phyloP scores from a whole-genome alignment of 2,329 filamentous ascomycete genomes.

The Stagonosporopsis tanaceti region DNA sequence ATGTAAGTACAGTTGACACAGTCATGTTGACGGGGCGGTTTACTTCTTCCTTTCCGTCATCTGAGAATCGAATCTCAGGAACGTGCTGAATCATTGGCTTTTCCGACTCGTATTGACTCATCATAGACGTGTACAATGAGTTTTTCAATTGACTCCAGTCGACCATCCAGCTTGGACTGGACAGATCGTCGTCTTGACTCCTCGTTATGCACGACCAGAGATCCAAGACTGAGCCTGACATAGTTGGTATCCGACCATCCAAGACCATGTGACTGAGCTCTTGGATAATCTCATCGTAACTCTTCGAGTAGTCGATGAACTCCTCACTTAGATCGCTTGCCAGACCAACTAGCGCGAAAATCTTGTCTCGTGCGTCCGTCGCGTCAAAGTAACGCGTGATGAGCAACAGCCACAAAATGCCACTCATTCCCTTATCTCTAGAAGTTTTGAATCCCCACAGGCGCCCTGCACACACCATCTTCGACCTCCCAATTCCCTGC shows the following conservation, averaged over 20 bases:
- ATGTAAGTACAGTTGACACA: background rate
- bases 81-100: background rate
- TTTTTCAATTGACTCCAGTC: background rate
- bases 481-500: background rate
- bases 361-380: conserved; percentile 12
- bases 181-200: background rate
- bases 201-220: background rate
- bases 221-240: background rate
- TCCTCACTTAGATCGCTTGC: background rate
- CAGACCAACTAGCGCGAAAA: conserved; percentile 13
- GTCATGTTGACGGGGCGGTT: too few species aligned
- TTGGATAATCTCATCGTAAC: background rate
- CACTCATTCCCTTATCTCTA: background rate
- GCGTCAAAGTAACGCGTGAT: conserved; percentile 6
- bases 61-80: background rate
- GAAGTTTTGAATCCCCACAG: background rate
- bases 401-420: background rate
- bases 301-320: background rate
- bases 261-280: background rate
- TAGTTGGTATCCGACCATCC: background rate
- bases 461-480: background rate
- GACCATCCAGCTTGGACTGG: background rate
- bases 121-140: background rate
- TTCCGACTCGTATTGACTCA: background rate
- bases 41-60: background rate